These are phyloP conservation scores for Cucumis melo DNA, from an alignment of 306 rosid genomes.

Conservation along the genomic window DNA sequence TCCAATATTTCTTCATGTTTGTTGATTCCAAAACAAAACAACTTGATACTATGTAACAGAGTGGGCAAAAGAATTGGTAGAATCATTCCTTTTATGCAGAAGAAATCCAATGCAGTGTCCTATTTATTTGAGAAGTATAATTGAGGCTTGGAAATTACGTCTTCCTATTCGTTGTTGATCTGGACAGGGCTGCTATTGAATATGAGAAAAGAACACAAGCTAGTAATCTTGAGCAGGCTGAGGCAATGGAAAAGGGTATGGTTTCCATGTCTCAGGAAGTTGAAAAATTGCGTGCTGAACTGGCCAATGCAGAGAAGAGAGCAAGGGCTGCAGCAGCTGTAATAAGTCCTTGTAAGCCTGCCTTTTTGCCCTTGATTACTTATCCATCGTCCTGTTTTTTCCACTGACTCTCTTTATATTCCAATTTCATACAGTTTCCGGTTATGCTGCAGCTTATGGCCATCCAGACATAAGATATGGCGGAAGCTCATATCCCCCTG, in stretches of 20 bases:
- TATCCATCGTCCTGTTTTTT: background rate
- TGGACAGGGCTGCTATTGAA: constrained; percentile 67
- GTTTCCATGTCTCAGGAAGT: constrained; percentile 52
- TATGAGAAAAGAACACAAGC: constrained; percentile 52
- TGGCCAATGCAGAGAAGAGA: constrained; percentile 69
- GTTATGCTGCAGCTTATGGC: constrained; percentile 32
- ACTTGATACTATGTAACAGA: background rate
- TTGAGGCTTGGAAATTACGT: background rate
- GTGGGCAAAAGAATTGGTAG: background rate
- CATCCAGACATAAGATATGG: constrained; percentile 39
- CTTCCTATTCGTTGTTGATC: background rate
- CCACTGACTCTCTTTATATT: background rate
- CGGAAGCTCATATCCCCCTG: constrained; percentile 34
- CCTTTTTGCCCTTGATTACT: background rate
- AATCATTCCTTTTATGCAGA: background rate
- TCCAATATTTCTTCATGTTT: background rate
- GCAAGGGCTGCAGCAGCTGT: constrained; percentile 46
- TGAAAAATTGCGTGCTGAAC: constrained; percentile 62
- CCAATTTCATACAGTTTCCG: constrained; percentile 31
- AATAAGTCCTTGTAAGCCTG: constrained; percentile 48
- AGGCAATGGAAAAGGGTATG: constrained; percentile 48
- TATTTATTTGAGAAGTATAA: background rate
- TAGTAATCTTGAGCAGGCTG: constrained; percentile 45
- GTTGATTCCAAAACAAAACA: background rate
- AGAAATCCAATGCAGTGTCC: background rate